Percentiles rank a stretch among this genome's conserved stretches.
phyloP scores from a whole-genome alignment of 1,284 basidiomycete species.

The Trichosporon coremiiforme region DNA sequence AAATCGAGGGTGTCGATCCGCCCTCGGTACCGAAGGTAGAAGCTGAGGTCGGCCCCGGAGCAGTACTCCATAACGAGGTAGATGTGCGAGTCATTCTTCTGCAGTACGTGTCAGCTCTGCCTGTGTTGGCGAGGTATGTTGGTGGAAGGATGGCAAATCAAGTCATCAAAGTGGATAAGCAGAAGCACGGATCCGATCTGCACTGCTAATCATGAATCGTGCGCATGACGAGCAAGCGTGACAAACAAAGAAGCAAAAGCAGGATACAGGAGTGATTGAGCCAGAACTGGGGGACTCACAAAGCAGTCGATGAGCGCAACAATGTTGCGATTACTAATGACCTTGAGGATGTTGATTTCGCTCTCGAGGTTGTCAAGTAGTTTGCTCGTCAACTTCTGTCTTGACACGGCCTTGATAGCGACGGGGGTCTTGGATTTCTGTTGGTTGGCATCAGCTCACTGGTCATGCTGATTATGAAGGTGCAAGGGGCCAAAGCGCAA shows the following conservation, averaged over 20 bases:
- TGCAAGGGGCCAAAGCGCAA: not conserved
- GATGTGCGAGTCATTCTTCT: constrained; percentile 91
- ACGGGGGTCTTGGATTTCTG: constrained; percentile 76
- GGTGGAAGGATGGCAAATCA: not conserved
- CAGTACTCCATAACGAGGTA: constrained; percentile 99
- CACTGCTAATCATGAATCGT: not conserved
- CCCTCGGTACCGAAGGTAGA: constrained; percentile 93
- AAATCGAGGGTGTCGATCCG: constrained; percentile 82
- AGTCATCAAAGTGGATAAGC: constrained; percentile 8
- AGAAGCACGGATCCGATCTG: constrained; percentile 14
- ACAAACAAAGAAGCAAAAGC: constrained; percentile 1
- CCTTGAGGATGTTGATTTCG: constrained; percentile 96
- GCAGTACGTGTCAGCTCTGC: constrained; percentile 20
- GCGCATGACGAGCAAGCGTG: not conserved
- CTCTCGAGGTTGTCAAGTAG: constrained; percentile 93
- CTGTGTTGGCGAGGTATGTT: constrained; percentile 12
- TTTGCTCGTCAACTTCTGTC: constrained; percentile 84
- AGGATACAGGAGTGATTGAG: not conserved
- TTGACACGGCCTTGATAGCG: constrained; percentile 93
- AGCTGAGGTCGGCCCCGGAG: constrained; percentile 89
- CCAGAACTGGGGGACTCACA: constrained; percentile 48
- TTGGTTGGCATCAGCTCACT: constrained; percentile 15
- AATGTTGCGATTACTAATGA: constrained; percentile 88
- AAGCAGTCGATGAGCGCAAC: constrained; percentile 92
- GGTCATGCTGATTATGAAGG: not conserved